Evolutionary conservation across 305 asterid genomes (phyloP), one percentile per base, ranked within the genome.

Genomic region (Withania somnifera): DNA sequence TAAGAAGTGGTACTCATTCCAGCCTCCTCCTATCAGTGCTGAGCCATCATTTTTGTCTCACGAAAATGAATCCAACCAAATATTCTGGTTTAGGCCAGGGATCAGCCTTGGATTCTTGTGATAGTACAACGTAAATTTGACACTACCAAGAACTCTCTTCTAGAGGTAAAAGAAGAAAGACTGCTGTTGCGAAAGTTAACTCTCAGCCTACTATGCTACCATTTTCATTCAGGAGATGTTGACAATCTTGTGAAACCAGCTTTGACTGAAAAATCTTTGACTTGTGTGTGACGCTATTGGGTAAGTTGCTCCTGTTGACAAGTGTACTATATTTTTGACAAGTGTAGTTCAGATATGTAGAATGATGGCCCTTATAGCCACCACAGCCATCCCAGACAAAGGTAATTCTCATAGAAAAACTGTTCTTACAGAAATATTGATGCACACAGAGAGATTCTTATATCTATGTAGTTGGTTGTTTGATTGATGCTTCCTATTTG

Each of bases 1-100:
- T 7, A 95, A 93, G 93, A 95, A 95, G 85, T 92, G 92, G 84
- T 88, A 92, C 86, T 91, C 91, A 53, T 66, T 88, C 66, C 90
- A 83, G 58, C 86, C 91, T 7, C 71, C 87, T 17, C 90, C 97
- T 86, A 83, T 93, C n/a, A 84, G 68, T 15, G 89, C 86, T 83
- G 94, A 89, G 67, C 85, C 84, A n/a, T 63, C 87, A 24, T 67
- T 86, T 5, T 17, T 66, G 4, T 36, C 69, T 0, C 85, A 36
- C 80, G 89, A 77, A 47, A 80, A 54, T 61, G 87, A 86, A 83
- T 77, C 77, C 9, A 87, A 84, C 82, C 7, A 84, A 84, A 79
- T 90, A 87, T 17, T 82, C 86, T 30, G 80, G 79, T 58, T 71
- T 79, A 54, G 86, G 52, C 73, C 88, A 73, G 84, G 85, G 69